Base-by-base conservation (phyloP, 768 basidiomycete genomes). In the Lactifluus piperatus region DNA sequence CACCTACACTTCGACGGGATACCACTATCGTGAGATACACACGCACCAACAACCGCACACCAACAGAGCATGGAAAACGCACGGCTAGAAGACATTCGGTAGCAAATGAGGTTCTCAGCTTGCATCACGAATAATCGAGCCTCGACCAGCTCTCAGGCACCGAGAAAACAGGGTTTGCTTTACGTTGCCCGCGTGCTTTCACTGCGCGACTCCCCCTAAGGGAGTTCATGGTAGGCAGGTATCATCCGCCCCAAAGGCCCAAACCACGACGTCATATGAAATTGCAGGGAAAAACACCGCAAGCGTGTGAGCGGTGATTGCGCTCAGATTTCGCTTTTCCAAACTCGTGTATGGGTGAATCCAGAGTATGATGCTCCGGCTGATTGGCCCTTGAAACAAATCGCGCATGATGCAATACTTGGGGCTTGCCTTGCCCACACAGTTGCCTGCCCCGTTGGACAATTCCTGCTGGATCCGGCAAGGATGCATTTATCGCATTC, bases 71-170 rank as follows among this genome's bases (percentile, higher is more conserved):
- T n/a, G n/a, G n/a, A n/a, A n/a, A n/a, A n/a, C n/a, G n/a, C 27
- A 49, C 36, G 54, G 36, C n/a, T 22, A 56, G 39, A 26, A 36
- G 48, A 43, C 22, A 16, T 27, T 24, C n/a, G 37, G 39, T n/a
- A n/a, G 24, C n/a, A 30, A 58, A 39, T 18, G 34, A 11, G 13
- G 27, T 36, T 41, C 45, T 52, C 20, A 44, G 27, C 52, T 30
- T 36, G 44, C 20, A 27, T 27, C 54, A 55, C 45, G 26, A 18
- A 24, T 20, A 11, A n/a, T n/a, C 26, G 20, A 14, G 32, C 48
- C 29, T 48, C 30, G 39, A 36, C 30, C 47, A 14, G 46, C 46
- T 49, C 30, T 49, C 48, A 54, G 53, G 47, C n/a, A 54, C 58
- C 24, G 26, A 59, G 24, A 47, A 46, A 50, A 43, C 6, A 18